A percentile compares a stretch with the other conserved stretches of the same genome.
Conservation (phyloP, 345 rosid species). For the Brassica rapa region DNA sequence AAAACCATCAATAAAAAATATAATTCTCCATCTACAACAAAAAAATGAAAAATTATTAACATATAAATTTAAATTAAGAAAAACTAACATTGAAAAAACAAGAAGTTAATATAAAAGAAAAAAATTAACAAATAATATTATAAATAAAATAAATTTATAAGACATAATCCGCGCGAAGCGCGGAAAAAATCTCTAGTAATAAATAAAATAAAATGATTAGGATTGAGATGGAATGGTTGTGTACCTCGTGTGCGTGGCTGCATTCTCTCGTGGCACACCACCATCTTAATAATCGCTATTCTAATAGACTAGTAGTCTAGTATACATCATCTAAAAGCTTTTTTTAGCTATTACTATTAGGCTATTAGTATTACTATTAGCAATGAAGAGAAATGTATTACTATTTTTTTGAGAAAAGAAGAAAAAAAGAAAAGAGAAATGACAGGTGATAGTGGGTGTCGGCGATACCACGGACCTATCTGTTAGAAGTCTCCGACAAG, state of each 20-base stretch:
- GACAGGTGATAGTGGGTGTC: conserved; percentile 33
- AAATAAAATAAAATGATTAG: conserved; percentile 6
- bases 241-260: conserved; percentile 37
- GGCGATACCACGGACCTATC: conserved; percentile 32
- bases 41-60: no score
- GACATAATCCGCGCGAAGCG: no score
- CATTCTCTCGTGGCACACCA: conserved; percentile 35
- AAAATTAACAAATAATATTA: no score
- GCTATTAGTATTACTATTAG: neutral
- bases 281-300: conserved; percentile 16
- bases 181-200: no score
- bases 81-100: no score
- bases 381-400: neutral
- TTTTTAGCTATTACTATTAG: neutral
- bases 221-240: conserved; percentile 30
- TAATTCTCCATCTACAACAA: no score
- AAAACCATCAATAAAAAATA: no score
- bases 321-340: neutral
- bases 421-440: neutral
- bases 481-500: conserved; percentile 34
- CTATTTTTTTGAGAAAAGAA: neutral
- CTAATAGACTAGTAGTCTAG: neutral
- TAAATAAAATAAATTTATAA: no score
- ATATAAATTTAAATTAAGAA: no score
- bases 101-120: no score